A percentile compares a stretch with the other conserved stretches of the same genome.
phyloP scores from a whole-genome alignment of 768 basidiomycete species.

The Suillus plorans region DNA sequence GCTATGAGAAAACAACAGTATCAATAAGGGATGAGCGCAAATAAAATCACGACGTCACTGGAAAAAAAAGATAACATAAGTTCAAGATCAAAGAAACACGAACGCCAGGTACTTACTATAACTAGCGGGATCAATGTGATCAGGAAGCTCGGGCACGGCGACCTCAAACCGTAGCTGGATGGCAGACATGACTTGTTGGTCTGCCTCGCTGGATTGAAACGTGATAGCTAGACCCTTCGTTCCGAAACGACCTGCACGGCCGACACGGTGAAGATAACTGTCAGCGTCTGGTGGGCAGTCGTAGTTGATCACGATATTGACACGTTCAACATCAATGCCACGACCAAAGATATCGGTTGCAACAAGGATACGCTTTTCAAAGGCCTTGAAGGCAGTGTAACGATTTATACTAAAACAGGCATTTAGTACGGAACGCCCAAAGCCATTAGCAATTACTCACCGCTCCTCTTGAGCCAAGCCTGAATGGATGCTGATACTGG shows the following conservation, averaged over 20 bases:
- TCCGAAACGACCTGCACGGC: constrained; percentile 98
- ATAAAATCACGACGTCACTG: constrained; percentile 47
- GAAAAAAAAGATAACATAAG: background rate
- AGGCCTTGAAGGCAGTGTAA: constrained; percentile 98
- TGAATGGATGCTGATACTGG: constrained; percentile 96
- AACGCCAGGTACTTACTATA: constrained; percentile 72
- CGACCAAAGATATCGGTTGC: constrained; percentile 99
- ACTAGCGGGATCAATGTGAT: constrained; percentile 89
- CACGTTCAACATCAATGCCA: constrained; percentile 99
- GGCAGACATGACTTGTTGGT: constrained; percentile 90
- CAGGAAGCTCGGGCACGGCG: constrained; percentile 92
- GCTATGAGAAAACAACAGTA: constrained; percentile 4
- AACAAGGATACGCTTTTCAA: constrained; percentile 99
- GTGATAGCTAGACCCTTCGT: constrained; percentile 99
- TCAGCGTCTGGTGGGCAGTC: constrained; percentile 97
- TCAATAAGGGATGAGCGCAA: constrained; percentile 11
- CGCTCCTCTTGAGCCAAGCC: constrained; percentile 94
- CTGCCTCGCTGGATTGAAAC: constrained; percentile 89
- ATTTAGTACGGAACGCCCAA: background rate
- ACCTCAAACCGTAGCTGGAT: constrained; percentile 98
- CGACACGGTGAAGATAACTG: constrained; percentile 97
- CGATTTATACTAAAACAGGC: constrained; percentile 70
- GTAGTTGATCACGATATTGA: constrained; percentile 99
- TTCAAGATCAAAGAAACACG: background rate
- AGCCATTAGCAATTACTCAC: constrained; percentile 45